Conservation (phyloP, 2,329 filamentous ascomycete species). For the Camptophora hylomeconis region DNA sequence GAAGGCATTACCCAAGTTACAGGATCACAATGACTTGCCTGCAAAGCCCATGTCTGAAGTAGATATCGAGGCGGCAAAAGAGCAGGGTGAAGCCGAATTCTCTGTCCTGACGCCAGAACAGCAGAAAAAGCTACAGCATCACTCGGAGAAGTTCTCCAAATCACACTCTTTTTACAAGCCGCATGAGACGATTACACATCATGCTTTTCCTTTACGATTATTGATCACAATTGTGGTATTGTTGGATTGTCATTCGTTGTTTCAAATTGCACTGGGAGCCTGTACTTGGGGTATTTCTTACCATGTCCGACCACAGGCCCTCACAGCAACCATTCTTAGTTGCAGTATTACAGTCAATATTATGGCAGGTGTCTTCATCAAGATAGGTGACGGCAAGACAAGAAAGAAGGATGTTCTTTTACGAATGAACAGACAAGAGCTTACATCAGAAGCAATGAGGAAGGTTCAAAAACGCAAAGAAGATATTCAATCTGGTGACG, state of each 20-base stretch:
- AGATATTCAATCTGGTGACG: too few relatives aligned
- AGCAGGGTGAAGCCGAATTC: slow-evolving; percentile 17
- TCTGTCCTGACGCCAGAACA: slow-evolving; percentile 35
- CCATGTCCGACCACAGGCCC: slow-evolving; percentile 51
- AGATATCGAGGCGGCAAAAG: slow-evolving; percentile 31
- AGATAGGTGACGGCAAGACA: slow-evolving; percentile 60
- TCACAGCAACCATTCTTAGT: slow-evolving; percentile 71
- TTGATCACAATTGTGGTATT: slow-evolving; percentile 67
- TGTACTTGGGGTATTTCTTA: slow-evolving; percentile 70
- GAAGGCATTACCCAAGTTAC: slow-evolving; percentile 46
- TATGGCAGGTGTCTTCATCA: slow-evolving; percentile 62
- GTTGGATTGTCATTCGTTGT: slow-evolving; percentile 63
- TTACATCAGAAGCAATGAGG: slow-evolving; percentile 54
- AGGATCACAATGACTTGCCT: slow-evolving; percentile 58
- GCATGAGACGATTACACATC: slow-evolving; percentile 70
- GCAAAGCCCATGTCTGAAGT: slow-evolving; percentile 27
- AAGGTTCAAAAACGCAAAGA: slow-evolving; percentile 23
- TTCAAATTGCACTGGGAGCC: slow-evolving; percentile 68
- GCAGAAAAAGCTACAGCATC: slow-evolving; percentile 58
- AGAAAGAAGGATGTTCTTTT: slow-evolving; percentile 78
- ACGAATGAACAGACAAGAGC: slow-evolving; percentile 59
- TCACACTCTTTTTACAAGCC: slow-evolving; percentile 85
- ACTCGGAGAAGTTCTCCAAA: slow-evolving; percentile 66
- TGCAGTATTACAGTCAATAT: slow-evolving; percentile 69
- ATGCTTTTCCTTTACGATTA: slow-evolving; percentile 61